phyloP scores from a whole-genome alignment of 768 basidiomycete genomes.

The Coprinellus micaceus region DNA sequence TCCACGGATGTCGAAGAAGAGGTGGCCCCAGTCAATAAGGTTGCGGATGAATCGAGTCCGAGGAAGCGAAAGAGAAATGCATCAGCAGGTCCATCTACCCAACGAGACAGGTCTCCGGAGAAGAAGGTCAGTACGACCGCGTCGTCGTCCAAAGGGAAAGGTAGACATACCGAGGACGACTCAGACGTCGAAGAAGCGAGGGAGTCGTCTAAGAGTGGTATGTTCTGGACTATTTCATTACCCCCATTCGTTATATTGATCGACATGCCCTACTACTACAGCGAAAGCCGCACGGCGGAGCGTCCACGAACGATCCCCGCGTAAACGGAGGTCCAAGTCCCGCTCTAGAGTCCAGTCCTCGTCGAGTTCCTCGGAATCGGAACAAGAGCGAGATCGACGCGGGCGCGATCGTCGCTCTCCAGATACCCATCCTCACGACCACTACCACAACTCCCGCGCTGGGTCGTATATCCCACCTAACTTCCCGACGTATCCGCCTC shows the following conservation, averaged over 20 bases:
- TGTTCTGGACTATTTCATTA: not conserved
- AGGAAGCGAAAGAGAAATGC: constrained; percentile 23
- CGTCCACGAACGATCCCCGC: constrained; percentile 4
- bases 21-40: not conserved
- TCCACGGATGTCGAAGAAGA: not conserved
- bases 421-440: not conserved
- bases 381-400: not conserved
- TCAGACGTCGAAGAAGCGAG: not conserved
- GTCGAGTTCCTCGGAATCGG: constrained; percentile 4
- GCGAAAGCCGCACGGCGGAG: constrained; percentile 9
- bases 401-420: not conserved
- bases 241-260: not conserved
- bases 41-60: not conserved
- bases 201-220: not conserved
- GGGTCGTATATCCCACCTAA: not conserved
- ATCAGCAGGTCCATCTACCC: constrained; percentile 3
- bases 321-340: constrained; percentile 9
- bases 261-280: not conserved
- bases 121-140: not conserved
- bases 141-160: constrained; percentile 6
- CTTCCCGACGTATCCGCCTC: not conserved
- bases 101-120: not conserved
- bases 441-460: not conserved
- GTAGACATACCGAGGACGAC: not conserved
- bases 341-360: not conserved